Percentiles rank a stretch among this genome's conserved stretches.
Conservation (phyloP, 768 basidiomycete species). For the Russula sp. region DNA sequence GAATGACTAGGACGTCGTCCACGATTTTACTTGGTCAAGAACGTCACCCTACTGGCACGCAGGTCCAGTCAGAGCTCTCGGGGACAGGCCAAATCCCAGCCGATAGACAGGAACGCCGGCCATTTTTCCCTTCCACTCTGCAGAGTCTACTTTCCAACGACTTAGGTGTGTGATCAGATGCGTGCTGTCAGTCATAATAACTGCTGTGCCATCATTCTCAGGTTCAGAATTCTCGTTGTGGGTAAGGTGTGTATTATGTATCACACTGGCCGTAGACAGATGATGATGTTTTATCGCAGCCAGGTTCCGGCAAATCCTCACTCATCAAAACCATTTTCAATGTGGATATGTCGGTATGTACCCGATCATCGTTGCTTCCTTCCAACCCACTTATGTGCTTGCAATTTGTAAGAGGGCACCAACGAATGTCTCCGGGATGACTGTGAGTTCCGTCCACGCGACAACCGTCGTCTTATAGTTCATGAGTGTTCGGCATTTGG, state of each 20-base stretch:
- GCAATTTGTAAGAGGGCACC: neutral
- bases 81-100: too few relatives aligned
- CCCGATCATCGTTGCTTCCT: neutral
- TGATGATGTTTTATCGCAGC: conserved; percentile 1
- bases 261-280: too few relatives aligned
- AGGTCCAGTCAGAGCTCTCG: neutral
- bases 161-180: conserved; percentile 6
- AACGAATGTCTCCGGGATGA: neutral
- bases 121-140: neutral
- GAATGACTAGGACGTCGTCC: neutral
- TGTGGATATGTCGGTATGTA: conserved; percentile 15
- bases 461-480: neutral
- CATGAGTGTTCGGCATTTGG: conserved; percentile 9
- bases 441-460: neutral
- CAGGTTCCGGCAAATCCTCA: conserved; percentile 17
- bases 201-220: neutral
- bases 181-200: neutral
- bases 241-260: conserved; percentile 9
- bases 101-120: neutral
- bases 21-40: neutral
- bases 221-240: conserved; percentile 20
- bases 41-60: neutral
- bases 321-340: conserved; percentile 12
- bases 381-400: neutral
- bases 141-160: conserved; percentile 1